Conservation (phyloP, 2,329 filamentous ascomycete genomes). For the Chaetomium globosum region DNA sequence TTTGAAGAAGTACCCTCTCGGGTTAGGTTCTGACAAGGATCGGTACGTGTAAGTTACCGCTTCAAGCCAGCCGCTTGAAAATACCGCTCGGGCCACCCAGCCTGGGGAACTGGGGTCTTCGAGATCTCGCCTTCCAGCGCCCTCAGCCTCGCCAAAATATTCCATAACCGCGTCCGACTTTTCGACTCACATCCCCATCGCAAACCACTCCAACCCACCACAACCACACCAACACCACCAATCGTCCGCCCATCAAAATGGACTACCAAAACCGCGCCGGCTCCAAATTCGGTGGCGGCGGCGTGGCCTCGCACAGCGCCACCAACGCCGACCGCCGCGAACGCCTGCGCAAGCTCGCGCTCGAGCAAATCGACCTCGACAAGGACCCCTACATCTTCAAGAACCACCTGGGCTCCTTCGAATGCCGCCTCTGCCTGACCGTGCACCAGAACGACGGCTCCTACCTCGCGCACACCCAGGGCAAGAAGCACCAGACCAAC, state of each 20-base stretch:
- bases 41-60: too few species aligned
- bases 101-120: too few species aligned
- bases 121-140: not conserved
- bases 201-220: not conserved
- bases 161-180: not conserved
- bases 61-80: too few species aligned
- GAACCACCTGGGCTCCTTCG: conserved; percentile 97
- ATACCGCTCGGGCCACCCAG: not conserved
- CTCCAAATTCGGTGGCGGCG: conserved; percentile 96
- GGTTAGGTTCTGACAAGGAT: too few species aligned
- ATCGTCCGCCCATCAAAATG: conserved; percentile 47
- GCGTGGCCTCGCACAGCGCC: conserved; percentile 88
- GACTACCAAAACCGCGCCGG: conserved; percentile 89
- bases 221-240: not conserved
- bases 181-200: not conserved
- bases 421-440: conserved; percentile 94
- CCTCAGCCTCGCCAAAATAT: not conserved
- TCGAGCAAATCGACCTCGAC: conserved; percentile 98
- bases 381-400: conserved; percentile 99
- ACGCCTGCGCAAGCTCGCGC: conserved; percentile 93
- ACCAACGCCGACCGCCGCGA: conserved; percentile 97
- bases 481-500: conserved; percentile 98
- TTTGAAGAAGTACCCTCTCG: too few species aligned
- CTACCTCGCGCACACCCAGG: conserved; percentile 97
- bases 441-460: conserved; percentile 99